Base-by-base conservation (phyloP, 1,284 basidiomycete species). In the Hemileia vastatrix region DNA sequence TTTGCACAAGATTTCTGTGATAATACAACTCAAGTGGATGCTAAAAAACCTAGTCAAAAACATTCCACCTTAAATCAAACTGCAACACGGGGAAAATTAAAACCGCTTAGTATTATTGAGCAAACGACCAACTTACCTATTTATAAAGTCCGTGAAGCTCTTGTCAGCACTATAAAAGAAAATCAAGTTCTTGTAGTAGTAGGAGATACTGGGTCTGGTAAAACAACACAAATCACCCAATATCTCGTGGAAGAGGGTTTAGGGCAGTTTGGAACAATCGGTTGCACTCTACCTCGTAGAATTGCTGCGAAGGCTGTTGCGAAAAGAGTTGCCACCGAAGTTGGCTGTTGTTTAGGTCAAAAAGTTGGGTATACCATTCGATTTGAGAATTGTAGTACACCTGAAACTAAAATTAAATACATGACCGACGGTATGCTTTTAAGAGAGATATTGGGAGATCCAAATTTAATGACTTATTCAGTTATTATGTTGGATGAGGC, bases 341-440 rank as follows among this genome's bases (percentile, higher is more conserved):
- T 97, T 2, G 95, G 94, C 4, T 96, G 93, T 77, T 84, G 94
- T 6, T 80, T 99, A 3, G 94, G 94, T 6, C 88, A 94, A 72
- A 93, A 97, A 77, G 94, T 99, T 64, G 94, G 94, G 1, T 99
- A 99, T 76, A 90, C 88, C 3, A 96, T 99, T 71, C 93, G 95
- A 79, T 99, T 99, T 77, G 94, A 99, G 79, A 95, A 98, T 77
- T 92, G 92, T 77, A 97, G 95, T 3, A 87, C 88, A 71, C 90
- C 94, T 0, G 95, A 97, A 77, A 98, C 94, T 9, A 86, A 88
- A 72, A 97, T 99, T 82, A 99, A 98, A 78, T 98, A 95, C 82
- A 98, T 99, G 95, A 99, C 95, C 67, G 94, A 98, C 75, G 95
- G 94, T 80, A 96, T 99, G 91, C 82, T 99, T 11, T 88, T 96